Conservation (phyloP, 352 stramenopile species). For the Phytophthora macrochlamydospora region DNA sequence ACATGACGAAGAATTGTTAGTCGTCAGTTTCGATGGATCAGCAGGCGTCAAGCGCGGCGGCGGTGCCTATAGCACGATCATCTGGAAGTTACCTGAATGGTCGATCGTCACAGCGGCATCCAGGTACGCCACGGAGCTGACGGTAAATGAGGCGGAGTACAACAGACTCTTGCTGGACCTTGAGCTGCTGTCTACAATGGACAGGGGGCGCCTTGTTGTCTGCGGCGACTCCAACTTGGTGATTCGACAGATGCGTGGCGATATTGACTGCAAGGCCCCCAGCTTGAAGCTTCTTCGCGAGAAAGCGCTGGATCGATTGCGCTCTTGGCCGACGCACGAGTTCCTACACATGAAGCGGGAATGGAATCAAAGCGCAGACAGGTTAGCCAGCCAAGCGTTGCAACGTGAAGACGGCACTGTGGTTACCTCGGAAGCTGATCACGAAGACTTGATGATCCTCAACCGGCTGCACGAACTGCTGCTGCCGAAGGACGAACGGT, state of each 20-base stretch:
- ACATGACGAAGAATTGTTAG: background rate
- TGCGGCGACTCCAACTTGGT: background rate
- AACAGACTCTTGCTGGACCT: slow-evolving; percentile 2
- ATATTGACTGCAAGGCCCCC: too few species aligned
- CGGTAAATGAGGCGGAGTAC: slow-evolving; percentile 32
- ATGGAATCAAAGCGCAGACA: background rate
- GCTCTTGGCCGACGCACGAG: background rate
- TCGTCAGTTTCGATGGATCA: slow-evolving; percentile 26
- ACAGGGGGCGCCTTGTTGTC: background rate
- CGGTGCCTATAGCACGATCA: slow-evolving; percentile 12
- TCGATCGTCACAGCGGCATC: background rate
- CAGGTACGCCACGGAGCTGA: background rate
- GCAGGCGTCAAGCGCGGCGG: slow-evolving; percentile 5
- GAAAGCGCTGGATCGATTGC: background rate
- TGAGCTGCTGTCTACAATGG: background rate
- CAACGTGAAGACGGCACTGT: background rate
- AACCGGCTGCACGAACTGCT: background rate
- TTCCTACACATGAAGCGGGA: background rate
- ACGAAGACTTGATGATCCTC: background rate
- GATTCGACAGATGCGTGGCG: too few species aligned
- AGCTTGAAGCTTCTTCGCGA: background rate
- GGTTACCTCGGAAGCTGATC: background rate
- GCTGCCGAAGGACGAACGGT: background rate
- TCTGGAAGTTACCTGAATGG: slow-evolving; percentile 21
- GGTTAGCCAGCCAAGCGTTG: background rate